Evolutionary conservation across 164 flowering plant species (phyloP).

Genomic region (Stephania japonica): DNA sequence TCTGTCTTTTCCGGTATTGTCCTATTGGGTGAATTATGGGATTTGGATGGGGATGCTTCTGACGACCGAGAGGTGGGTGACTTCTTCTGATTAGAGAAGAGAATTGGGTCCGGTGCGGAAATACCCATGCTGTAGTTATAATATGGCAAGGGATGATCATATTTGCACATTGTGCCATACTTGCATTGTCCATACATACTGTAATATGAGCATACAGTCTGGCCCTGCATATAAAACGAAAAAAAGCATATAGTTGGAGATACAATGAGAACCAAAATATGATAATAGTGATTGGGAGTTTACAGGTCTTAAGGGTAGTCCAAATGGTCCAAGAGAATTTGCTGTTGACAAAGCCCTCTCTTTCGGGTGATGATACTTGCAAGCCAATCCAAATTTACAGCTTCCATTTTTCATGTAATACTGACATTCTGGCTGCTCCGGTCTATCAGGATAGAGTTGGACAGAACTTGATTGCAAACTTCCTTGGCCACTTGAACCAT

Average conservation of each 20-base stretch:
- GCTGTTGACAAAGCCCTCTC: conserved; percentile 40
- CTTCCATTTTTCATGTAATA: conserved; percentile 67
- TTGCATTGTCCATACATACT: conserved; percentile 42
- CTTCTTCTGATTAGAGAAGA: conserved; percentile 10
- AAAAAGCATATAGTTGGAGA: background rate
- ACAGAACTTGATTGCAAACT: conserved; percentile 20
- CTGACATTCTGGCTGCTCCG: conserved; percentile 82
- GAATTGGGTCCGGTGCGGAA: conserved; percentile 10
- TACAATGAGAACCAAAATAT: background rate
- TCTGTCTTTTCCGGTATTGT: conserved; percentile 20
- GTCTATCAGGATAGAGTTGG: conserved; percentile 55
- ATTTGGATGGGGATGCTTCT: conserved; percentile 24
- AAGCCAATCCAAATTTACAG: conserved; percentile 74
- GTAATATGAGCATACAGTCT: conserved; percentile 49
- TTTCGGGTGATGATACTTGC: conserved; percentile 80
- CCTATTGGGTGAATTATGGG: conserved; percentile 11
- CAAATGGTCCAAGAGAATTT: conserved; percentile 40
- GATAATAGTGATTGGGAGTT: conserved; percentile 18
- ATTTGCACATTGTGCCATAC: conserved; percentile 20
- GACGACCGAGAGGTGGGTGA: conserved; percentile 13
- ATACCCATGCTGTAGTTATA: conserved; percentile 15
- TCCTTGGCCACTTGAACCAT: conserved; percentile 35
- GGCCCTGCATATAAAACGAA: conserved; percentile 41
- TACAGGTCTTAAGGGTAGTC: conserved; percentile 77
- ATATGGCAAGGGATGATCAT: conserved; percentile 20